Evolutionary conservation across 805 yeast species (phyloP).

Genomic region (Yamadazyma tumulicola): DNA sequence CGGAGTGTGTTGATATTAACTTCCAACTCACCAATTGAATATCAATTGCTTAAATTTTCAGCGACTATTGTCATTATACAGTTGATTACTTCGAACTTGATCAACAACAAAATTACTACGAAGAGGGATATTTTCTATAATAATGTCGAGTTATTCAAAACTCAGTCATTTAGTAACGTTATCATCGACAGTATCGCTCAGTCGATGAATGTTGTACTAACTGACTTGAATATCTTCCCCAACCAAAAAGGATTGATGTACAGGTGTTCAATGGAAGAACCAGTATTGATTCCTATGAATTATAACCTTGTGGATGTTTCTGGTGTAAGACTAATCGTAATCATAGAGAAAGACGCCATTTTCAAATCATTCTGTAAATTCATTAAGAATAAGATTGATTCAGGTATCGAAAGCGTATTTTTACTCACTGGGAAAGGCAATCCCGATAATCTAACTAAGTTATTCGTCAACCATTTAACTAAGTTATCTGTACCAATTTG

Average conservation of each 20-base stretch:
- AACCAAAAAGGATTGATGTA: conserved; percentile 56
- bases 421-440: conserved; percentile 62
- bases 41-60: conserved; percentile 2
- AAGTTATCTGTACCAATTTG: conserved; percentile 29
- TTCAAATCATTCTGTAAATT: conserved; percentile 24
- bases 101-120: conserved; percentile 27
- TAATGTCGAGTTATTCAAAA: conserved; percentile 49
- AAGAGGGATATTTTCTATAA: conserved; percentile 57
- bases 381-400: neutral
- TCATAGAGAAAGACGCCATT: conserved; percentile 41
- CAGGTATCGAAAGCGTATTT: neutral
- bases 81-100: conserved; percentile 1
- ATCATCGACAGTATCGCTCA: conserved; percentile 35
- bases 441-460: conserved; percentile 55
- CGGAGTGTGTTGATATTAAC: no score
- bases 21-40: neutral
- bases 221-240: conserved; percentile 44
- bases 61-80: conserved; percentile 1
- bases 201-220: conserved; percentile 35
- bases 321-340: conserved; percentile 13
- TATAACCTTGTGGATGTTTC: neutral
- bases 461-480: conserved; percentile 31
- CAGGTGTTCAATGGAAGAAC: conserved; percentile 18
- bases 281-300: conserved; percentile 18
- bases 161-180: conserved; percentile 41